Evolutionary conservation across 768 basidiomycete genomes (phyloP).

Genomic region (Clitopilus hobsonii): DNA sequence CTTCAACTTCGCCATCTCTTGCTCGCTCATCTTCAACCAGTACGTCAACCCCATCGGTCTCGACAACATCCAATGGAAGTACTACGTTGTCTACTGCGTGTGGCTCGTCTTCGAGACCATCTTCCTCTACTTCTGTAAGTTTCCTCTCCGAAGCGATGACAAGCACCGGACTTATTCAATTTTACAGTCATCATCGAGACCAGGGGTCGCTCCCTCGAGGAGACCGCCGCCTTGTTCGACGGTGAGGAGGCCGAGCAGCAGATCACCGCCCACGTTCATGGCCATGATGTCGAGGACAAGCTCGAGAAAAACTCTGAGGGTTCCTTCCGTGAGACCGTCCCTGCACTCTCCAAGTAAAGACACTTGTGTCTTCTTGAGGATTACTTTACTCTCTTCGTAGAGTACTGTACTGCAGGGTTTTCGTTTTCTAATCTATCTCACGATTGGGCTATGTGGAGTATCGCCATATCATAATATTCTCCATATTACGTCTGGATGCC

Average conservation of each 20-base stretch:
- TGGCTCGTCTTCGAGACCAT: conserved; percentile 66
- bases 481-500: background rate
- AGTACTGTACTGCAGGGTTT: conserved; percentile 3
- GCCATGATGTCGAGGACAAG: conserved; percentile 13
- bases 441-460: background rate
- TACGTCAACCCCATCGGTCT: conserved; percentile 83
- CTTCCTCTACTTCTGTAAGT: conserved; percentile 57
- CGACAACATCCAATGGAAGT: conserved; percentile 63
- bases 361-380: background rate
- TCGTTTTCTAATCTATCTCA: background rate
- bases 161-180: conserved; percentile 2
- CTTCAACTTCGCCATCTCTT: conserved; percentile 74
- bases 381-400: background rate
- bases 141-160: too few relatives aligned
- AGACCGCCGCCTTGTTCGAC: conserved; percentile 80
- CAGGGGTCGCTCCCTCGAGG: conserved; percentile 69
- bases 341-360: conserved; percentile 15
- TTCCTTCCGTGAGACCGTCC: conserved; percentile 24
- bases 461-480: background rate
- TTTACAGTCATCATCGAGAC: conserved; percentile 57
- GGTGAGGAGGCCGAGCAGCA: conserved; percentile 47
- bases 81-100: conserved; percentile 72
- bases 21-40: conserved; percentile 85
- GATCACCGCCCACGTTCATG: conserved; percentile 21
- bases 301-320: conserved; percentile 30